Conservation (phyloP, 208 protist species). For the Herpetomonas muscarum region DNA sequence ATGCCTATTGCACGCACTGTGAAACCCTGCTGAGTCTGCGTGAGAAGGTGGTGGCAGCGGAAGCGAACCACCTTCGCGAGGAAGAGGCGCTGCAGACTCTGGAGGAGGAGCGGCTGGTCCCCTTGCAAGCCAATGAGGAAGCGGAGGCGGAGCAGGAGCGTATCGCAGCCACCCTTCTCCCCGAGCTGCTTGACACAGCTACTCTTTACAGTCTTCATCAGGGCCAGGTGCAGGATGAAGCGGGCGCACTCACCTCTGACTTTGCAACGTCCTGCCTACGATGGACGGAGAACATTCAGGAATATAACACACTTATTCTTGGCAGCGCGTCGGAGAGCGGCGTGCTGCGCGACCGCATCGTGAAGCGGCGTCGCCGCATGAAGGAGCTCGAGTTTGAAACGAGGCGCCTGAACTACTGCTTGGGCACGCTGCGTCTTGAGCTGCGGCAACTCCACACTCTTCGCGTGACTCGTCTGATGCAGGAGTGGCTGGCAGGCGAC, state of each 20-base stretch:
- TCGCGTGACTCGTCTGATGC: conserved; percentile 93
- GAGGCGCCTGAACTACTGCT: conserved; percentile 61
- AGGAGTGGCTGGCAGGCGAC: conserved; percentile 90
- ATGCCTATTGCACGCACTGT: conserved; percentile 56
- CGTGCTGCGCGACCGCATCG: conserved; percentile 69
- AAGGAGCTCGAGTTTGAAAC: conserved; percentile 72
- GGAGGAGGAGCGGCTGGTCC: conserved; percentile 17
- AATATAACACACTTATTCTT: conserved; percentile 86
- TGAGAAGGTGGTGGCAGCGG: conserved; percentile 20
- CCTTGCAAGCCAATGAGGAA: conserved; percentile 16
- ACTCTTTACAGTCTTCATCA: conserved; percentile 82
- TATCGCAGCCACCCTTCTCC: conserved; percentile 13
- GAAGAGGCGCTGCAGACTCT: conserved; percentile 17
- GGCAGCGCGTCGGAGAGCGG: conserved; percentile 72
- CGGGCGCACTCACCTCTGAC: conserved; percentile 71
- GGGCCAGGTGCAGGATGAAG: conserved; percentile 92
- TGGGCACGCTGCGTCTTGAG: conserved; percentile 85
- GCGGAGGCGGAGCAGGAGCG: conserved; percentile 19
- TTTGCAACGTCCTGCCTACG: conserved; percentile 78
- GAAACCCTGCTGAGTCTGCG: conserved; percentile 30
- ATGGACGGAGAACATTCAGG: conserved; percentile 45
- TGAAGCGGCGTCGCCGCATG: conserved; percentile 75
- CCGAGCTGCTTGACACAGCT: conserved; percentile 54
- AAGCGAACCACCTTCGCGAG: conserved; percentile 19
- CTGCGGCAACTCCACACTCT: conserved; percentile 91